phyloP scores from a whole-genome alignment of 306 rosid genomes.

The Malus sylvestris region DNA sequence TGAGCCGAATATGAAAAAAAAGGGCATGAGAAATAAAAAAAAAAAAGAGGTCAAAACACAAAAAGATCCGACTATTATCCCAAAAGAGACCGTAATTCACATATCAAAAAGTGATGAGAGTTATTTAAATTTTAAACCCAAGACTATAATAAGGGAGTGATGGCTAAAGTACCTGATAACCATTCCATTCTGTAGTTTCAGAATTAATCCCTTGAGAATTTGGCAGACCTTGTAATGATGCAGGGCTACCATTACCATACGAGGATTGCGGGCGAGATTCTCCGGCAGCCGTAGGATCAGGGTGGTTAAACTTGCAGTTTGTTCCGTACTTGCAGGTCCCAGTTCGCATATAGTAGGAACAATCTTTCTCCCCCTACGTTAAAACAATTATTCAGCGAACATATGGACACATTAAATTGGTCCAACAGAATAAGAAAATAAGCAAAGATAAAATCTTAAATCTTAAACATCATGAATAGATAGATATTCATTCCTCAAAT shows the following conservation, averaged over 20 bases:
- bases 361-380: constrained; percentile 71
- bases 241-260: constrained; percentile 48
- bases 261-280: constrained; percentile 46
- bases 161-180: constrained; percentile 56
- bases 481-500: not conserved
- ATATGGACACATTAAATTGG: not conserved
- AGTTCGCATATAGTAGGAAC: constrained; percentile 78
- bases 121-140: not conserved
- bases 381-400: not conserved
- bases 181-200: constrained; percentile 64
- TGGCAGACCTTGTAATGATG: constrained; percentile 51
- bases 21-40: not conserved
- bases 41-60: not conserved
- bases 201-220: constrained; percentile 44
- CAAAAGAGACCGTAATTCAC: not conserved
- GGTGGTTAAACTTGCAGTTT: constrained; percentile 85
- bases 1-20: too few species aligned
- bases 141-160: not conserved
- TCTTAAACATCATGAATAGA: not conserved
- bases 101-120: not conserved
- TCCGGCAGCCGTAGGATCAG: constrained; percentile 70
- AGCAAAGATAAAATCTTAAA: not conserved
- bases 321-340: constrained; percentile 80
- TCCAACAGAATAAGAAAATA: not conserved
- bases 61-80: not conserved